Evolutionary conservation across 805 yeast species (phyloP), one percentile per base, ranked within the genome.

Genomic region (Candida sanyiensis): DNA sequence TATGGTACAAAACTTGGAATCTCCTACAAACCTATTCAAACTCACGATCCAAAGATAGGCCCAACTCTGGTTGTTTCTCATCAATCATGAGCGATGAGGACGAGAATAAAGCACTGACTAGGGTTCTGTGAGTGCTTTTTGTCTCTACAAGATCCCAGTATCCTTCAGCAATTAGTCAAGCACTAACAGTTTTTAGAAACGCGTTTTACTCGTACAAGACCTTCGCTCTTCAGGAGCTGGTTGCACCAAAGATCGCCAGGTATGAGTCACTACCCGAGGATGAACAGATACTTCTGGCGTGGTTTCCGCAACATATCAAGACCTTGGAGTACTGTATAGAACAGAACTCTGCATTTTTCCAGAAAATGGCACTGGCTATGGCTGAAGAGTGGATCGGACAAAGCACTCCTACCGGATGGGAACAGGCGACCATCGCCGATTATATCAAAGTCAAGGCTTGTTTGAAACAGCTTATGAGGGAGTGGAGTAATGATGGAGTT

Each of bases 401-500:
- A 2, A 28, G 18, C 6, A 42, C 63, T 30, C 69, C 72, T 0
- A 25, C 44, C 1, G 45, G 50, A 4, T 77, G 82, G 82, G 43
- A 49, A 7, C 51, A 55, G 6, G 63, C 76, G 16, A 53, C 61
- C 5, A 40, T 42, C 16, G 46, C 56, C 3, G 84, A 78, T 43
- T 67, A 63, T 35, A 81, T 74, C 37, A 80, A 80, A 56, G 81
- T 78, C 5, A 56, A 72, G 33, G 65, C 79, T 2, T 63, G 77
- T 0, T 53, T 83, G 48, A 61, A 74, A 29, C 85, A 80, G 49
- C 49, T 73, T n/a, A 61, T 66, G 6, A 57, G 85, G 42, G 86
- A 80, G 52, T 80, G 86, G 85, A 64, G 77, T 21, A 51, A 51
- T 5, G 76, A 73, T n/a, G 80, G 82, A 0, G 43, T 28, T 4